Evolutionary conservation across 2,329 filamentous ascomycete species (phyloP).

Genomic region (Pseudomassariella vexata): DNA sequence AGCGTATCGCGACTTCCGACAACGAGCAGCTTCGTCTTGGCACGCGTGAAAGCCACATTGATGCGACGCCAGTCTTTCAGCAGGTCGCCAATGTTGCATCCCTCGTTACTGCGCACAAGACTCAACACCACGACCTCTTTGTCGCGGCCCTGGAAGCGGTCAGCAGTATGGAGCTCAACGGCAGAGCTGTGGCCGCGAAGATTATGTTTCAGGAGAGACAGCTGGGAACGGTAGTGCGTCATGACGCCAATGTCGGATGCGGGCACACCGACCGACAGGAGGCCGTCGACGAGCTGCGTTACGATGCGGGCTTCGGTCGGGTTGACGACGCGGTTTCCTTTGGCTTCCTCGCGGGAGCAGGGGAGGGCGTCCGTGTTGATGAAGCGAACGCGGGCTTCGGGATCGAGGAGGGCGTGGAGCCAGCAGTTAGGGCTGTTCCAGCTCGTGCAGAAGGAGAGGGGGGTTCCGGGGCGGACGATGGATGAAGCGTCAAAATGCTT

Average conservation of each 20-base stretch:
- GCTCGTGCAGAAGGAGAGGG: constrained; percentile 51
- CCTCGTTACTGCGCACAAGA: constrained; percentile 82
- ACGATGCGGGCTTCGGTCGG: constrained; percentile 73
- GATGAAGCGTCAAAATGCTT: constrained; percentile 52
- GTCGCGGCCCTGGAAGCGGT: constrained; percentile 93
- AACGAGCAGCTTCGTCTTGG: constrained; percentile 85
- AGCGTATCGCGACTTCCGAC: constrained; percentile 78
- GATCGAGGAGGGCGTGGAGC: constrained; percentile 66
- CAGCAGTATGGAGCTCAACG: constrained; percentile 93
- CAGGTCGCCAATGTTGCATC: constrained; percentile 79
- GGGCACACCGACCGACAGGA: constrained; percentile 71
- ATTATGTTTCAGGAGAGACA: constrained; percentile 72
- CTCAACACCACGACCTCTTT: constrained; percentile 88
- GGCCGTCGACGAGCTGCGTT: constrained; percentile 71
- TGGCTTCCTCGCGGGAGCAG: constrained; percentile 62
- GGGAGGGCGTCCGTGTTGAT: constrained; percentile 81
- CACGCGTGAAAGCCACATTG: constrained; percentile 92
- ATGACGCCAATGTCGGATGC: constrained; percentile 83
- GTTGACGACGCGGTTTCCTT: constrained; percentile 85
- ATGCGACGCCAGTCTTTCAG: constrained; percentile 88
- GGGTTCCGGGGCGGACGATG: constrained; percentile 32
- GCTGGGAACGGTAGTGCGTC: constrained; percentile 91
- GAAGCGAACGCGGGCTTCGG: constrained; percentile 72
- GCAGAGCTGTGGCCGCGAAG: constrained; percentile 53
- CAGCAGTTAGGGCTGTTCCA: constrained; percentile 56